Conservation (phyloP, 176 grass and related monocot species). For the Hordeum marinum region DNA sequence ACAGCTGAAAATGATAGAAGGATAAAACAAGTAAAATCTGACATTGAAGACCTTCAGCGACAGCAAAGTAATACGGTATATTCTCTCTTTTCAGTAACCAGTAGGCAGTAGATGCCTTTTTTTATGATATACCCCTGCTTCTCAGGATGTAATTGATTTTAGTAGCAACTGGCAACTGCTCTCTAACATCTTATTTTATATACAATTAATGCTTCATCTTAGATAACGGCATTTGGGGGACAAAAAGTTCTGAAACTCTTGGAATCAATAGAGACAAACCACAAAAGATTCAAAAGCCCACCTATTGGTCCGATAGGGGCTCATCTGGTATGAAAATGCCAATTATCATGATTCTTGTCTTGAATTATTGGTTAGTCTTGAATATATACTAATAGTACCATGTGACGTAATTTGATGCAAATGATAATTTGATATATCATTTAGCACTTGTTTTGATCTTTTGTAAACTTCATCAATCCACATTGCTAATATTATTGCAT, state of each 20-base stretch:
- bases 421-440: background rate
- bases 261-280: conserved; percentile 52
- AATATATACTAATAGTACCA: conserved; percentile 1
- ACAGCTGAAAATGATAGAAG: conserved; percentile 34
- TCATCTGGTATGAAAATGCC: conserved; percentile 63
- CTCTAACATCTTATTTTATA: background rate
- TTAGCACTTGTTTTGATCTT: background rate
- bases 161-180: background rate
- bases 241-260: conserved; percentile 55
- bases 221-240: conserved; percentile 84
- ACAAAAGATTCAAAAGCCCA: conserved; percentile 46
- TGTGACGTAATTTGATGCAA: background rate
- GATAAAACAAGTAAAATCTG: conserved; percentile 22
- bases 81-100: background rate
- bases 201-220: background rate
- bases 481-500: background rate
- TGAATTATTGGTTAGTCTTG: background rate
- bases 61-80: conserved; percentile 57
- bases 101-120: background rate
- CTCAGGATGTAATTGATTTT: background rate
- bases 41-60: conserved; percentile 51
- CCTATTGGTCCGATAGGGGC: conserved; percentile 84
- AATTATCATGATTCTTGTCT: conserved; percentile 23
- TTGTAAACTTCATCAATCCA: background rate
- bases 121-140: background rate